Conservation (phyloP, 2,329 filamentous ascomycete genomes). For the Fusarium clavum region DNA sequence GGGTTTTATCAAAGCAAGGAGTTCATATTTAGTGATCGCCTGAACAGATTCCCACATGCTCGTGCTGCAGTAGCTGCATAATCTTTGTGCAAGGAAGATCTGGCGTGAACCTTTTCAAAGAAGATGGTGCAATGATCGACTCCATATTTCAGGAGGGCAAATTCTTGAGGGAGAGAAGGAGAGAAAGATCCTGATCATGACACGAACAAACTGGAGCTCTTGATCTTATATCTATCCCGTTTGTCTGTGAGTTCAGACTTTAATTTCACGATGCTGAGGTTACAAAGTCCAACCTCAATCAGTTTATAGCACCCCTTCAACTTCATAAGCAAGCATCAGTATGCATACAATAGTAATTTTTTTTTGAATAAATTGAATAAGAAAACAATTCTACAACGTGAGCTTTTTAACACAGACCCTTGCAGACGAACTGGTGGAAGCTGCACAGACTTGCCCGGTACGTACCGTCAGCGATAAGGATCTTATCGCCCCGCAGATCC, state of each 20-base stretch:
- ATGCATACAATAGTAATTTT: neutral
- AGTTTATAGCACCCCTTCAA: no score
- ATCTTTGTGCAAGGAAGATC: conserved; percentile 30
- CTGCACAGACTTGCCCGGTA: conserved; percentile 11
- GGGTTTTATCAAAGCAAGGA: conserved; percentile 38
- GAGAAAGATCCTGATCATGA: neutral
- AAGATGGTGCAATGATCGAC: conserved; percentile 9
- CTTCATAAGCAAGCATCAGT: neutral
- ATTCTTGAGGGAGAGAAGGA: neutral
- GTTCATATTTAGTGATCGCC: conserved; percentile 25
- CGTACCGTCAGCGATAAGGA: conserved; percentile 41
- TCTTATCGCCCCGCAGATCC: conserved; percentile 47
- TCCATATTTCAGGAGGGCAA: conserved; percentile 9
- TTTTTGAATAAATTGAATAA: neutral
- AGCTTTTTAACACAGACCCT: neutral
- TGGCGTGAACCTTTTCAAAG: conserved; percentile 9
- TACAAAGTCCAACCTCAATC: neutral
- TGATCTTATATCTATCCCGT: conserved; percentile 3
- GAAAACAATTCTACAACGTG: neutral
- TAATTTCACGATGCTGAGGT: neutral
- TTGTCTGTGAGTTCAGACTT: neutral
- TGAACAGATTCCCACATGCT: conserved; percentile 13
- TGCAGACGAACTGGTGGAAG: neutral
- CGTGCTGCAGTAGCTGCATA: conserved; percentile 31
- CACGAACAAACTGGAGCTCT: neutral